These are phyloP conservation scores for Fusarium graminum DNA, from an alignment of 2,329 filamentous ascomycete species.

Conservation along the genomic window DNA sequence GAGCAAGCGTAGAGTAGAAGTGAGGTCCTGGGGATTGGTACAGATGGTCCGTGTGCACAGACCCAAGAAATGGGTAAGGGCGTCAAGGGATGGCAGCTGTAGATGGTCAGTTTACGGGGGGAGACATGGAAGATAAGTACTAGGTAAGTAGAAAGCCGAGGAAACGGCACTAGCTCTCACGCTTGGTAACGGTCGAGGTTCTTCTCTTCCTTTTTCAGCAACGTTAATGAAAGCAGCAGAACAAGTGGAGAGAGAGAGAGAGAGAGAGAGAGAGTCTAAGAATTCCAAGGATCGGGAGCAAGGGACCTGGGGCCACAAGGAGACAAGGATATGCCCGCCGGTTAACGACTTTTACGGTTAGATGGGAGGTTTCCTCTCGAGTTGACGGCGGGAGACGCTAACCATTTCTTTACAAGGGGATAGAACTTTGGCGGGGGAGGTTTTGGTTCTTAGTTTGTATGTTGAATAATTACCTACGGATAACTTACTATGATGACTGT, in stretches of 20 bases:
- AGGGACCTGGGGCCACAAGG: conserved; percentile 23
- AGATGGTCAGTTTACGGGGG: conserved; percentile 14
- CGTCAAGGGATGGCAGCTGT: conserved; percentile 3
- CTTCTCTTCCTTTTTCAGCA: conserved; percentile 7
- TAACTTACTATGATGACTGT: too few species aligned
- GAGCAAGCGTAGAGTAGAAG: conserved; percentile 33
- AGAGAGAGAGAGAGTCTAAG: neutral
- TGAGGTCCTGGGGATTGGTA: conserved; percentile 39
- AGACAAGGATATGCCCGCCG: conserved; percentile 37
- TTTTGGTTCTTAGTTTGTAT: neutral
- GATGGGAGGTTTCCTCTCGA: conserved; percentile 23
- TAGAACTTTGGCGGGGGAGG: too few species aligned
- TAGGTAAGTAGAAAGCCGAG: conserved; percentile 3
- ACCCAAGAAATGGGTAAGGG: conserved; percentile 33
- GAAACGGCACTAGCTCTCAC: conserved; percentile 2
- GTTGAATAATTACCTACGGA: too few species aligned
- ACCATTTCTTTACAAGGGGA: conserved; percentile 26
- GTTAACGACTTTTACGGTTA: conserved; percentile 45
- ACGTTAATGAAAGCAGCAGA: conserved; percentile 10
- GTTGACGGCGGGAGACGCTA: conserved; percentile 38
- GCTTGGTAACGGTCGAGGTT: neutral
- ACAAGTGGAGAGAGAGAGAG: conserved; percentile 36
- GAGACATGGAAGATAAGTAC: conserved; percentile 3
- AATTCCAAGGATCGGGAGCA: conserved; percentile 22
- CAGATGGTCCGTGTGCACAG: conserved; percentile 39